Percentiles rank a stretch among this genome's conserved stretches.
Evolutionary conservation across 805 yeast genomes (phyloP).

Genomic region (Candida hungchunana): DNA sequence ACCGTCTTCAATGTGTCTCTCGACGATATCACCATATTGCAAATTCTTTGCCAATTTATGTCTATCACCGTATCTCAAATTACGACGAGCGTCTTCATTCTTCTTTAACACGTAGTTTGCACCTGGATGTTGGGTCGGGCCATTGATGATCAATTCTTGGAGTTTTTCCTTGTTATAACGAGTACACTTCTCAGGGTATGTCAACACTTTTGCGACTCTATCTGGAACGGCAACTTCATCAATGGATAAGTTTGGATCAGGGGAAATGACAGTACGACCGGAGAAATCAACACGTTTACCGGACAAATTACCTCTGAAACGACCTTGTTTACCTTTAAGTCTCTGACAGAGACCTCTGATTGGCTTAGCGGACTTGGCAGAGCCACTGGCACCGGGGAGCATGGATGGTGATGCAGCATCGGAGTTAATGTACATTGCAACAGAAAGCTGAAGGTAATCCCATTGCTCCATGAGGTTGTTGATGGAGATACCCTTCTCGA

Average conservation of each 20-base stretch:
- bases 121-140: constrained; percentile 91
- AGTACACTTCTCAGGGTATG: constrained; percentile 94
- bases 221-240: constrained; percentile 99
- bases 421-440: constrained; percentile 96
- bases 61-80: constrained; percentile 84
- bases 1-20: constrained; percentile 95
- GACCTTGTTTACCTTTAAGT: constrained; percentile 96
- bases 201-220: constrained; percentile 89
- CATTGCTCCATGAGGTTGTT: constrained; percentile 97
- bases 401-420: constrained; percentile 84
- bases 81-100: constrained; percentile 82
- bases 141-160: constrained; percentile 69
- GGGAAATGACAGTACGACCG: constrained; percentile 97
- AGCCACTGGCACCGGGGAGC: constrained; percentile 61
- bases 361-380: constrained; percentile 55
- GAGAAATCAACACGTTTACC: constrained; percentile 99
- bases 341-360: constrained; percentile 97
- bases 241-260: constrained; percentile 91
- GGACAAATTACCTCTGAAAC: constrained; percentile 95
- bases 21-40: constrained; percentile 87
- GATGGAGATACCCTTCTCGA: constrained; percentile 91
- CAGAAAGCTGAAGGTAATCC: constrained; percentile 93
- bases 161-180: constrained; percentile 79
- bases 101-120: constrained; percentile 87
- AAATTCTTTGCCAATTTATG: constrained; percentile 69